A percentile compares a stretch with the other conserved stretches of the same genome.
Evolutionary conservation across 768 basidiomycete genomes (phyloP).

Genomic region (Clavaria fumosa): DNA sequence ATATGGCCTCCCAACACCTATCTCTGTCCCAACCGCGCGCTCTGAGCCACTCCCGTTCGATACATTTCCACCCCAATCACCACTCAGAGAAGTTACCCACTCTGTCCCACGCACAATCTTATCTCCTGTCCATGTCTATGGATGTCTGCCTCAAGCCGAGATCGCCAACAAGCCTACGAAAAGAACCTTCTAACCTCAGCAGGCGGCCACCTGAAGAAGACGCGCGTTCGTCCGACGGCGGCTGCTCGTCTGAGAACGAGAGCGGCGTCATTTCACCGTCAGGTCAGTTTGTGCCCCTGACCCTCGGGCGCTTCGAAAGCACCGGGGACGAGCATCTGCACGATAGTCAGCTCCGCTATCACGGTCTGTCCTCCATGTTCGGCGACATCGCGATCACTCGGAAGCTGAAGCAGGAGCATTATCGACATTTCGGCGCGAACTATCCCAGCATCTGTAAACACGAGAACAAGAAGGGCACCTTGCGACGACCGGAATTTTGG

Average conservation of each 20-base stretch:
- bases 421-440: too few relatives aligned
- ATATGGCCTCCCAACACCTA: background rate
- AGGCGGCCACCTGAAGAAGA: too few relatives aligned
- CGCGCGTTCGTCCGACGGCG: background rate
- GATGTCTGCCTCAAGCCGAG: too few relatives aligned
- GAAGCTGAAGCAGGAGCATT: constrained; percentile 35
- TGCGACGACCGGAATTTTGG: constrained; percentile 41
- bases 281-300: too few relatives aligned
- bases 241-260: background rate
- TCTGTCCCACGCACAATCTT: background rate
- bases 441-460: too few relatives aligned
- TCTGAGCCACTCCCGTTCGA: constrained; percentile 11
- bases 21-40: constrained; percentile 16
- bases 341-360: constrained; percentile 36
- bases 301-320: background rate
- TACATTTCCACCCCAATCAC: background rate
- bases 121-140: background rate
- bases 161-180: too few relatives aligned
- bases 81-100: background rate
- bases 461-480: too few relatives aligned
- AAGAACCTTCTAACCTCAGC: too few relatives aligned
- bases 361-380: constrained; percentile 45
- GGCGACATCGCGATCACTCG: constrained; percentile 39
- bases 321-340: constrained; percentile 1
- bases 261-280: background rate